phyloP scores from a whole-genome alignment of 495 filamentous ascomycete species.

The Aeminium ludgeri region DNA sequence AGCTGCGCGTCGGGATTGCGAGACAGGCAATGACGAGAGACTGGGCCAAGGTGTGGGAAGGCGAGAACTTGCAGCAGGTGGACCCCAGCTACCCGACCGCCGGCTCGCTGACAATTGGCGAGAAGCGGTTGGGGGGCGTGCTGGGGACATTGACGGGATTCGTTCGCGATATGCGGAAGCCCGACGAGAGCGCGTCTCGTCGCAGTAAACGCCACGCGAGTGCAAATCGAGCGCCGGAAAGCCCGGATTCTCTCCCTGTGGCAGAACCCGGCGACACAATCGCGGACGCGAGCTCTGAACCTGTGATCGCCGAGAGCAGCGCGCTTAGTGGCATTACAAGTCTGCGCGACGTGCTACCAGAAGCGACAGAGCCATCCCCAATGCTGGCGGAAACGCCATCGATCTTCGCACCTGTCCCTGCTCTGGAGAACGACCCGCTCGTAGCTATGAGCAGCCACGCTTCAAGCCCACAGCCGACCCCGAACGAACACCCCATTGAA shows the following conservation, averaged over 20 bases:
- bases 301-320: neutral
- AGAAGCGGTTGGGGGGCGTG: conserved; percentile 46
- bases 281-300: neutral
- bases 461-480: neutral
- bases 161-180: conserved; percentile 42
- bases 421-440: conserved; percentile 2
- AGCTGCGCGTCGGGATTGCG: conserved; percentile 68
- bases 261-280: neutral
- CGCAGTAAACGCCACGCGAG: too few species aligned
- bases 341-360: neutral
- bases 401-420: neutral
- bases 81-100: conserved; percentile 28
- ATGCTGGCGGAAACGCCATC: neutral
- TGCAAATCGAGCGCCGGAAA: too few species aligned
- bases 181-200: too few species aligned
- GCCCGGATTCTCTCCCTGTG: too few species aligned
- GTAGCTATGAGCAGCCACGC: conserved; percentile 1
- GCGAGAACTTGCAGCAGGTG: conserved; percentile 37
- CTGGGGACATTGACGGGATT: conserved; percentile 53
- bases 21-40: conserved; percentile 35
- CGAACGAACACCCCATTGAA: neutral
- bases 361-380: neutral
- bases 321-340: neutral
- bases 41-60: conserved; percentile 49
- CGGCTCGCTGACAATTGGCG: conserved; percentile 17